Conservation (phyloP, 208 protist species). For the Crithidia acanthocephali region DNA sequence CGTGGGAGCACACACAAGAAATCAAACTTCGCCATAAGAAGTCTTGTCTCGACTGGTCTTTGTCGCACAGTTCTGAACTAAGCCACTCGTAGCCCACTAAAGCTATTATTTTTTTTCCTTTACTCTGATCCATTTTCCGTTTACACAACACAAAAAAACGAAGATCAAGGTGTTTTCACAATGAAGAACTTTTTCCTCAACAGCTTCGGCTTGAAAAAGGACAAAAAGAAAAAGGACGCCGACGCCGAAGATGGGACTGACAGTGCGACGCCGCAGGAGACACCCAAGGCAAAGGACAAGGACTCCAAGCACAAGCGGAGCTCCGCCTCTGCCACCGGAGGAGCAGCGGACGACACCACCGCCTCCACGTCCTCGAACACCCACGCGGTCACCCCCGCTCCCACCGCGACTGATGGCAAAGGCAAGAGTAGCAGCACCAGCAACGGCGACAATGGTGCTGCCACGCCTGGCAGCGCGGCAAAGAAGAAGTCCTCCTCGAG, state of each 20-base stretch:
- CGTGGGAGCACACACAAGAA: too few species aligned
- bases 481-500: constrained; percentile 5
- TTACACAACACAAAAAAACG: background rate
- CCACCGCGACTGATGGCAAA: background rate
- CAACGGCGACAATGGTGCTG: background rate
- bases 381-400: background rate
- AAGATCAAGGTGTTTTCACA: background rate
- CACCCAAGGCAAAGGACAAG: constrained; percentile 17
- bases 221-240: constrained; percentile 44
- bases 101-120: too few species aligned
- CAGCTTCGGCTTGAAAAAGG: constrained; percentile 43
- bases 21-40: too few species aligned
- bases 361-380: constrained; percentile 1
- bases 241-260: constrained; percentile 1
- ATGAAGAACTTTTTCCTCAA: constrained; percentile 43
- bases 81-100: too few species aligned
- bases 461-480: background rate
- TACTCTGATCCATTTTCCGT: background rate
- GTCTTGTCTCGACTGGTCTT: too few species aligned
- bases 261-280: background rate
- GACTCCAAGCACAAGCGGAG: constrained; percentile 19
- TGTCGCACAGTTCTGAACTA: too few species aligned
- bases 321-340: background rate
- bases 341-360: background rate
- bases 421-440: background rate